Conservation (phyloP, 1,284 basidiomycete species). For the Fomitiporia mediterranea region DNA sequence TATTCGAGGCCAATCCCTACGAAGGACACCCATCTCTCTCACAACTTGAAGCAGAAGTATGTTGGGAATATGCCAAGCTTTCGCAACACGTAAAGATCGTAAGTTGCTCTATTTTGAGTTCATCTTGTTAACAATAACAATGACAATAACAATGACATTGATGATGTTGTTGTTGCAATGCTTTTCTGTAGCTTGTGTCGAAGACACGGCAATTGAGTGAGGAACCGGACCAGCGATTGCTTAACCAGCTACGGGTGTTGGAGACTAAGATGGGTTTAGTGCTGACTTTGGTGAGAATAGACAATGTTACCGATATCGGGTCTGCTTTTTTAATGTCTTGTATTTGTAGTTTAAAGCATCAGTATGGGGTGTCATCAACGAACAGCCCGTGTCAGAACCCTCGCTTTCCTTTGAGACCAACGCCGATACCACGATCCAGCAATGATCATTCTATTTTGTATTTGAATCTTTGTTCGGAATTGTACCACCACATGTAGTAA, state of each 20-base stretch:
- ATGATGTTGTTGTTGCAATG: neutral
- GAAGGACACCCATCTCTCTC: constrained; percentile 59
- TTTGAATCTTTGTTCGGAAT: constrained; percentile 20
- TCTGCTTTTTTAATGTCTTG: constrained; percentile 6
- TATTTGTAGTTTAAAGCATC: constrained; percentile 94
- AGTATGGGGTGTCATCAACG: constrained; percentile 91
- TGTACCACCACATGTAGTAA: neutral
- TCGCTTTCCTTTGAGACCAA: constrained; percentile 25
- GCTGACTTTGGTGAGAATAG: constrained; percentile 66
- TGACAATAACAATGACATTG: too few relatives aligned
- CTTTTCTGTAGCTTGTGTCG: constrained; percentile 43
- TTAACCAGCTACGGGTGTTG: constrained; percentile 76
- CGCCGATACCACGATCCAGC: constrained; percentile 34
- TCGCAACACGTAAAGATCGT: constrained; percentile 68
- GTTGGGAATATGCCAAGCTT: constrained; percentile 79
- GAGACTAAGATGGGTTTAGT: constrained; percentile 96
- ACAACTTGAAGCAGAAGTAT: constrained; percentile 58
- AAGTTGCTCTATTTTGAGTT: constrained; percentile 24
- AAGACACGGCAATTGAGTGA: constrained; percentile 58
- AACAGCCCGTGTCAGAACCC: constrained; percentile 58
- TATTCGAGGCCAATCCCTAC: constrained; percentile 63
- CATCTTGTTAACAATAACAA: too few relatives aligned
- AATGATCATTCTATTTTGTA: constrained; percentile 27
- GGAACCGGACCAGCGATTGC: constrained; percentile 68
- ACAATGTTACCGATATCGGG: neutral